Conservation (phyloP, 768 basidiomycete species). For the Fomitopsis pulvina region DNA sequence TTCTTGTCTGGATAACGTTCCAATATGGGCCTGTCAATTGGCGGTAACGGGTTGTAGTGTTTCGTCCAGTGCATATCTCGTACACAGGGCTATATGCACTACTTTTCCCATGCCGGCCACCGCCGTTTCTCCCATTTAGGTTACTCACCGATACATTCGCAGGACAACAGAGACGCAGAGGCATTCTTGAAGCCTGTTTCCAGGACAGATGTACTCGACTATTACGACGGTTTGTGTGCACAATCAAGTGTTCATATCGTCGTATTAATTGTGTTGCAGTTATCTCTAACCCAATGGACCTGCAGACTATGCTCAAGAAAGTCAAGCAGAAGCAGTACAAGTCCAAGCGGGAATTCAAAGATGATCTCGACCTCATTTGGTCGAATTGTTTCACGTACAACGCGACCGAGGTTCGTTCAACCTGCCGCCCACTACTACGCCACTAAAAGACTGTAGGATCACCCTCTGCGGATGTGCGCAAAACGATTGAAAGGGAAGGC, state of each 20-base stretch:
- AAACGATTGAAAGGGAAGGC: conserved; percentile 79
- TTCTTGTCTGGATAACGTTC: no score
- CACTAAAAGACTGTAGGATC: conserved; percentile 44
- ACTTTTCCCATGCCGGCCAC: not conserved
- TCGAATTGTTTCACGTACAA: conserved; percentile 93
- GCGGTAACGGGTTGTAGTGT: no score
- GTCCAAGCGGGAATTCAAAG: conserved; percentile 88
- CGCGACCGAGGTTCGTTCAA: conserved; percentile 61
- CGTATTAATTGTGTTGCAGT: conserved; percentile 39
- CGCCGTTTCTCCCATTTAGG: conserved; percentile 19
- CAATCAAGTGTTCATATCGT: not conserved
- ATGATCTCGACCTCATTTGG: conserved; percentile 96
- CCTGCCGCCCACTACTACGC: not conserved
- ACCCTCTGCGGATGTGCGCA: conserved; percentile 82
- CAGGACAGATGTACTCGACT: conserved; percentile 86
- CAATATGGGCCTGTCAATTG: no score
- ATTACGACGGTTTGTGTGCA: conserved; percentile 68
- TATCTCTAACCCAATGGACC: conserved; percentile 93
- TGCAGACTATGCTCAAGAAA: conserved; percentile 88
- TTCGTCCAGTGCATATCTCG: no score
- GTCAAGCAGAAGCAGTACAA: conserved; percentile 91
- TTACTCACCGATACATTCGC: conserved; percentile 15
- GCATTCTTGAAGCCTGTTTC: conserved; percentile 93
- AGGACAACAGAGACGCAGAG: conserved; percentile 87
- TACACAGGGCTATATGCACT: no score